Conservation (phyloP, 2,329 filamentous ascomycete species). For the Nothopassalora personata region DNA sequence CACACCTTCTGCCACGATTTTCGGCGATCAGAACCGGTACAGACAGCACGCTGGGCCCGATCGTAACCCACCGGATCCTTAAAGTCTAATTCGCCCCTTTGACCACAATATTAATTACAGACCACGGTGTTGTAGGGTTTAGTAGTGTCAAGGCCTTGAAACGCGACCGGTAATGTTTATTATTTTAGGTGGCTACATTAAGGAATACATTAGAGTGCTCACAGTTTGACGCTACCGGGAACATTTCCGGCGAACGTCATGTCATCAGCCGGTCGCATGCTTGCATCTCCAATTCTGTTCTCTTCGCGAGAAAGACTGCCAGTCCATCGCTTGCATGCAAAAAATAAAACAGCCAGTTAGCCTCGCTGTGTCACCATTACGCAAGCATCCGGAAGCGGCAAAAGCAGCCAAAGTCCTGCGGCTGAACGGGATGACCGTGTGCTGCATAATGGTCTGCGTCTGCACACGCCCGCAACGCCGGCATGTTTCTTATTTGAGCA, state of each 20-base stretch:
- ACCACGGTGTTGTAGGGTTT: too few relatives aligned
- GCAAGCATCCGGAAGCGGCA: neutral
- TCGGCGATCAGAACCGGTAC: neutral
- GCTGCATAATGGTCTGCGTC: neutral
- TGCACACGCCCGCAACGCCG: neutral
- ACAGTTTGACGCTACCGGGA: neutral
- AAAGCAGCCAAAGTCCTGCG: neutral
- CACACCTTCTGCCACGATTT: neutral
- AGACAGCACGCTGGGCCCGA: too few relatives aligned
- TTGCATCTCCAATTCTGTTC: neutral
- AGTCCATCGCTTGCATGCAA: neutral
- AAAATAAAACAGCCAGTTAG: neutral
- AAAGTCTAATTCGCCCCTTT: too few relatives aligned
- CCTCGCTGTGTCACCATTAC: neutral
- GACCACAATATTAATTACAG: too few relatives aligned
- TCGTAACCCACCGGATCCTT: too few relatives aligned
- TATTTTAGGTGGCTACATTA: too few relatives aligned
- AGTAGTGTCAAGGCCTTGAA: too few relatives aligned
- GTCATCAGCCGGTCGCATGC: neutral
- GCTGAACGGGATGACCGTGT: neutral
- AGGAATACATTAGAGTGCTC: too few relatives aligned
- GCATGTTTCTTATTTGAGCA: neutral
- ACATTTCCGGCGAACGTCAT: neutral
- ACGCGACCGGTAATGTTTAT: too few relatives aligned
- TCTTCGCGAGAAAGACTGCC: neutral